Conservation (phyloP, 2,329 filamentous ascomycete genomes). For the Aureobasidium lini region DNA sequence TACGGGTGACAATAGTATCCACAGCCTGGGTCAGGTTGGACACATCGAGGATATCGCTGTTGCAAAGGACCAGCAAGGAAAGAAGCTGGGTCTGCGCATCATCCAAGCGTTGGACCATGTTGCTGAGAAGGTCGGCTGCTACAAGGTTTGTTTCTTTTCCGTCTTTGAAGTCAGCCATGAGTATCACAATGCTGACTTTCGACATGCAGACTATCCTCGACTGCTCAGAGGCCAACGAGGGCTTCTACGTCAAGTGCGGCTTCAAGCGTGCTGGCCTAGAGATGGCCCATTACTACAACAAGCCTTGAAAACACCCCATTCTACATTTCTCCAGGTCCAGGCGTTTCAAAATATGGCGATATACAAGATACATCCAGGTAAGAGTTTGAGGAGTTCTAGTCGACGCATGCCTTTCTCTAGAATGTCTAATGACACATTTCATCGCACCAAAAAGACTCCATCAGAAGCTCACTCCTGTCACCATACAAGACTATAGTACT, state of each 20-base stretch:
- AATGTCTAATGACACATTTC: not conserved
- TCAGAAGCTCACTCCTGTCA: not conserved
- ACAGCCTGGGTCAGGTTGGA: constrained; percentile 73
- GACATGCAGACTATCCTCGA: constrained; percentile 71
- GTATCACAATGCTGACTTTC: not conserved
- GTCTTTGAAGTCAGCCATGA: not conserved
- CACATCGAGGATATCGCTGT: constrained; percentile 99
- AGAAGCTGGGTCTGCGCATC: constrained; percentile 86
- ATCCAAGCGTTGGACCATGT: constrained; percentile 91
- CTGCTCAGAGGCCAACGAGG: constrained; percentile 92
- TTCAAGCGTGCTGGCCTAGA: constrained; percentile 87
- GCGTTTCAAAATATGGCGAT: not conserved
- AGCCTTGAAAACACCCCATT: not conserved
- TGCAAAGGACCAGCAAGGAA: constrained; percentile 89
- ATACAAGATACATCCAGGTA: not conserved
- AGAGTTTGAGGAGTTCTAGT: not conserved
- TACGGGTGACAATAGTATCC: constrained; percentile 46
- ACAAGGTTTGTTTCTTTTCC: constrained; percentile 54
- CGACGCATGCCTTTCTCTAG: not conserved
- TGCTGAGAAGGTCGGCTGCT: constrained; percentile 82
- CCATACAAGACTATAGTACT: not conserved
- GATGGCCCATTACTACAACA: constrained; percentile 85
- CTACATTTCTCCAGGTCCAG: not conserved
- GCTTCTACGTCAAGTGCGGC: constrained; percentile 97
- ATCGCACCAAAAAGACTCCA: not conserved